Conservation (phyloP, 148 eudicot species). For the Arctostaphylos glauca region DNA sequence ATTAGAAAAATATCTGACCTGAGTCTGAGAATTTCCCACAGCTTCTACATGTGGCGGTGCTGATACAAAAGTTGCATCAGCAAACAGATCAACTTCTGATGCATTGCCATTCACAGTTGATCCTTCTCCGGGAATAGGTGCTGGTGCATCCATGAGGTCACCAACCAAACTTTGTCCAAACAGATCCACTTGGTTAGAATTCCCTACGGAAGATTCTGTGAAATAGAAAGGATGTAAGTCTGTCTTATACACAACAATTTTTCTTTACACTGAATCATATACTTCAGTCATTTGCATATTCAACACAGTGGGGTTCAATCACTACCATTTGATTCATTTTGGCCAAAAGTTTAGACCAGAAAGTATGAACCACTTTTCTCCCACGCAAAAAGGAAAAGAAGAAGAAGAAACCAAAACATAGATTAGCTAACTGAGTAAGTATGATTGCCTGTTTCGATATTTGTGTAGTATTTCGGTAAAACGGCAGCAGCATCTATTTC, state of each 20-base stretch:
- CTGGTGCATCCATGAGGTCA: conserved; percentile 69
- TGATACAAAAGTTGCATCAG: conserved; percentile 93
- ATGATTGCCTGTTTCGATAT: neutral
- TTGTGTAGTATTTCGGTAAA: neutral
- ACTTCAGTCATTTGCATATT: neutral
- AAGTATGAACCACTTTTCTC: neutral
- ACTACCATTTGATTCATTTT: neutral
- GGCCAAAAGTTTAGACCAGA: neutral
- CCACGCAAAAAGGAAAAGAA: neutral
- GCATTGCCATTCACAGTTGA: conserved; percentile 37
- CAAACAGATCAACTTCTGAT: conserved; percentile 84
- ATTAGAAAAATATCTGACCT: conserved; percentile 39
- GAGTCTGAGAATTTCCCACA: conserved; percentile 41
- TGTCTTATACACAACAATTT: neutral
- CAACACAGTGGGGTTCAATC: neutral
- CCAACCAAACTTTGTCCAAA: conserved; percentile 70
- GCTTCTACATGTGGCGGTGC: conserved; percentile 53
- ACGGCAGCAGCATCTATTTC: neutral
- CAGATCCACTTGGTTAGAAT: conserved; percentile 66
- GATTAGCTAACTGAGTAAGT: neutral
- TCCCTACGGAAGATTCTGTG: conserved; percentile 65
- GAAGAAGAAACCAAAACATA: neutral
- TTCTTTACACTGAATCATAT: neutral
- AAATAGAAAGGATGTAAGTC: conserved; percentile 17
- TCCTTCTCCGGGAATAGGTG: conserved; percentile 44